Conservation (phyloP, 2,329 filamentous ascomycete genomes). For the Beauveria rudraprayagi region DNA sequence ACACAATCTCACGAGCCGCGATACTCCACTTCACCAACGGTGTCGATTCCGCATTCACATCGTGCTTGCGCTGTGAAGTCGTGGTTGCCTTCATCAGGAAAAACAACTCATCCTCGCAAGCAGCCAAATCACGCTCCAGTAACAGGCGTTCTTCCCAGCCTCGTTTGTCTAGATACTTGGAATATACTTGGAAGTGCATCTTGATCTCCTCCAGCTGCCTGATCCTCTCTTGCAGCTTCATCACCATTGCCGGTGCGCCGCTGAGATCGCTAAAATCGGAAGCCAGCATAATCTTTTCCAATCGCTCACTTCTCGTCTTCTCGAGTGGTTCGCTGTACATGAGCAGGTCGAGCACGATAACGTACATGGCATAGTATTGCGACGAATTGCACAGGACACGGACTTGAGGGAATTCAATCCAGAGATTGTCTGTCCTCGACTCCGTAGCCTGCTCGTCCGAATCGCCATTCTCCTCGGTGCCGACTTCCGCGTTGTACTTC, state of each 20-base stretch:
- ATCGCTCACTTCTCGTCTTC: conserved; percentile 88
- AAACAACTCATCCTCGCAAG: conserved; percentile 94
- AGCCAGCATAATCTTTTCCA: conserved; percentile 98
- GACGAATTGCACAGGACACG: conserved; percentile 93
- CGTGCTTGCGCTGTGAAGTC: conserved; percentile 81
- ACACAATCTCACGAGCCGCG: conserved; percentile 89
- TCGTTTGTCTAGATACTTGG: conserved; percentile 74
- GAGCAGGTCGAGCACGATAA: conserved; percentile 91
- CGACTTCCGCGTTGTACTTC: conserved; percentile 94
- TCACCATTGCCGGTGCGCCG: conserved; percentile 88
- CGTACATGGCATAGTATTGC: conserved; percentile 96
- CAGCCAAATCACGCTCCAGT: conserved; percentile 82
- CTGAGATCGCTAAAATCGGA: conserved; percentile 97
- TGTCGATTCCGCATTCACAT: conserved; percentile 61
- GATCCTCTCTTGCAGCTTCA: conserved; percentile 83
- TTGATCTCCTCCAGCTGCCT: conserved; percentile 94
- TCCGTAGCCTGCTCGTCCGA: conserved; percentile 53
- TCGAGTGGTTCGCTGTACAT: conserved; percentile 95
- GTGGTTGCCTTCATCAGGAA: conserved; percentile 99
- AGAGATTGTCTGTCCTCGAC: conserved; percentile 87
- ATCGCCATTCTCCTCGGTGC: conserved; percentile 44
- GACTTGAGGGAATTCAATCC: conserved; percentile 92
- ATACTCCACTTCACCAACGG: conserved; percentile 88
- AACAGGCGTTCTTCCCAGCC: conserved; percentile 86
- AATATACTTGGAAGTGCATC: conserved; percentile 87